phyloP scores from a whole-genome alignment of 2,329 filamentous ascomycete genomes.

The Fusarium sarcochroum region DNA sequence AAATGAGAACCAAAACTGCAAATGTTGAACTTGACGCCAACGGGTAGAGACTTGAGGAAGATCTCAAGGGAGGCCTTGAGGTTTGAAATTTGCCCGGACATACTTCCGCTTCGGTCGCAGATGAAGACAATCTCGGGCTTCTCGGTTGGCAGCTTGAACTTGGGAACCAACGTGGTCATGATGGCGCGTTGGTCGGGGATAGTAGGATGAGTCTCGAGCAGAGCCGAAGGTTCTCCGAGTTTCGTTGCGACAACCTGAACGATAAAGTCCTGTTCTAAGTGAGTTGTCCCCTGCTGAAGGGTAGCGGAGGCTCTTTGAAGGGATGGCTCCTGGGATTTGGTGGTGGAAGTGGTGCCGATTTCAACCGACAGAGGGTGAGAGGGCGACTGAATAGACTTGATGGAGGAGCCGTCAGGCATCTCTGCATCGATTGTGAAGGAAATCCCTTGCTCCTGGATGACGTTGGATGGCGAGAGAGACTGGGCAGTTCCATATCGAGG shows the following conservation, averaged over 20 bases:
- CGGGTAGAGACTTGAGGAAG: slow-evolving; percentile 75
- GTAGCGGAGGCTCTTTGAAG: slow-evolving; percentile 74
- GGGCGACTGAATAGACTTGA: slow-evolving; percentile 75
- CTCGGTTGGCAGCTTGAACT: slow-evolving; percentile 71
- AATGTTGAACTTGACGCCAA: slow-evolving; percentile 78
- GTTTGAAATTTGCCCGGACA: slow-evolving; percentile 67
- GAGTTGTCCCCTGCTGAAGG: slow-evolving; percentile 65
- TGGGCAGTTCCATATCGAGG: slow-evolving; percentile 70
- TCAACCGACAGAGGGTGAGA: slow-evolving; percentile 77
- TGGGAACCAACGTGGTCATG: slow-evolving; percentile 79
- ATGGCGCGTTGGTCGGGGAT: slow-evolving; percentile 74
- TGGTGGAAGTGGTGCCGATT: slow-evolving; percentile 68
- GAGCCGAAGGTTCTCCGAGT: slow-evolving; percentile 71
- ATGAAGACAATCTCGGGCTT: slow-evolving; percentile 78
- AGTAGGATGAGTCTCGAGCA: slow-evolving; percentile 76
- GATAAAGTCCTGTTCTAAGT: slow-evolving; percentile 76
- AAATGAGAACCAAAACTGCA: slow-evolving; percentile 72
- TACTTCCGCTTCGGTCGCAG: slow-evolving; percentile 79
- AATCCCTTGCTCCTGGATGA: slow-evolving; percentile 36
- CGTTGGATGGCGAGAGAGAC: slow-evolving; percentile 14
- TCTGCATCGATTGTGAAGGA: slow-evolving; percentile 55
- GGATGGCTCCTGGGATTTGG: slow-evolving; percentile 61
- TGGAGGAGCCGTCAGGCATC: slow-evolving; percentile 67
- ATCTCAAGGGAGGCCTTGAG: slow-evolving; percentile 70
- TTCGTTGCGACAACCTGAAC: slow-evolving; percentile 74